Percentiles rank a stretch among this genome's conserved stretches.
phyloP scores from a whole-genome alignment of 257 asterid genomes.

The Gynochthodes officinalis region DNA sequence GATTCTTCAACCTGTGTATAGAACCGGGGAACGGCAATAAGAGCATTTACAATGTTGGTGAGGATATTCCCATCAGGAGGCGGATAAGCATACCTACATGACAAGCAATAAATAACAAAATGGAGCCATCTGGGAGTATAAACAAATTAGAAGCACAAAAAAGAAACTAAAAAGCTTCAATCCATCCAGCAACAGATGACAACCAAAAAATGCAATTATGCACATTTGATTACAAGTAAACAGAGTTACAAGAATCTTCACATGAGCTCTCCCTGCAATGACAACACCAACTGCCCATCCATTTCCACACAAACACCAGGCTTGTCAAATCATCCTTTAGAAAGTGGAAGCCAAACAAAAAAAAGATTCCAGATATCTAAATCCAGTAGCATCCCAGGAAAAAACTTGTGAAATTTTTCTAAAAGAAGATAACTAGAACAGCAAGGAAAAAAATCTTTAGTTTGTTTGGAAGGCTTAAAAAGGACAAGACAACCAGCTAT shows the following conservation, averaged over 20 bases:
- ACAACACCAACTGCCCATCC: neutral
- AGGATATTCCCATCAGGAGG: constrained; percentile 94
- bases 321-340: neutral
- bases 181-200: neutral
- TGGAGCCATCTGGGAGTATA: neutral
- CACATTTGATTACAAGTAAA: neutral
- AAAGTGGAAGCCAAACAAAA: neutral
- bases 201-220: neutral
- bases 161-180: neutral
- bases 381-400: neutral
- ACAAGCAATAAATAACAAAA: constrained; percentile 22
- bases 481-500: neutral
- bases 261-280: neutral
- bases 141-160: neutral
- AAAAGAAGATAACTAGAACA: neutral
- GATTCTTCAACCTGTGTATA: constrained; percentile 68
- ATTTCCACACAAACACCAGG: neutral
- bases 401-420: neutral
- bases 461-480: neutral
- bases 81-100: constrained; percentile 79
- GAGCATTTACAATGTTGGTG: constrained; percentile 90
- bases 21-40: constrained; percentile 95
- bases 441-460: neutral
- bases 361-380: neutral
- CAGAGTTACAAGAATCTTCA: neutral